Evolutionary conservation across 345 rosid genomes (phyloP).

Genomic region (Nasturtium officinale): DNA sequence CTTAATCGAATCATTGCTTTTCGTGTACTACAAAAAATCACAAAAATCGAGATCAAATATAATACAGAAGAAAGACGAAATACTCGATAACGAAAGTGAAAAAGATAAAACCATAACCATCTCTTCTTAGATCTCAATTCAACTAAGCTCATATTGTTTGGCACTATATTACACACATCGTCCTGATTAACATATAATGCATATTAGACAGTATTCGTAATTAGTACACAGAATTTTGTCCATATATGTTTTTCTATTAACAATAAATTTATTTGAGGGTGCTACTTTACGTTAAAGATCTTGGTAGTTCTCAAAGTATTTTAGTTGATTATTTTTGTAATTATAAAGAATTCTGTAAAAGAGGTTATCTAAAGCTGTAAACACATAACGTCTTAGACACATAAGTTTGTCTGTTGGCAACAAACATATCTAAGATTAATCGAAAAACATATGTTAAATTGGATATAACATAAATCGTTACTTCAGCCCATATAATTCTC

Average conservation of each 20-base stretch:
- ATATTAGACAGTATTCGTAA: neutral
- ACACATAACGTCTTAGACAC: too few relatives aligned
- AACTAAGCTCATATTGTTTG: neutral
- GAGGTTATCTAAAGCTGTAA: neutral
- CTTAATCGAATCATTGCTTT: slow-evolving; percentile 1
- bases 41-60: neutral
- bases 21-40: too few relatives aligned
- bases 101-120: neutral
- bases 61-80: neutral
- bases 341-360: too few relatives aligned
- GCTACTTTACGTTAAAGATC: neutral
- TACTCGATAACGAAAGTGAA: neutral
- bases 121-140: neutral
- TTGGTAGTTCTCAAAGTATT: neutral
- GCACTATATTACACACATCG: slow-evolving; percentile 13
- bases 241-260: neutral
- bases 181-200: slow-evolving; percentile 7
- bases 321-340: neutral
- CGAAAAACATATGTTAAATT: too few relatives aligned
- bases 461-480: too few relatives aligned
- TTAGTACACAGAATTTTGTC: neutral
- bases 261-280: neutral
- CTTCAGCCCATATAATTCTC: too few relatives aligned
- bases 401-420: neutral
- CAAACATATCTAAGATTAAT: neutral